Evolutionary conservation across 176 grass and related monocot species (phyloP).

Genomic region (Otatea glauca): DNA sequence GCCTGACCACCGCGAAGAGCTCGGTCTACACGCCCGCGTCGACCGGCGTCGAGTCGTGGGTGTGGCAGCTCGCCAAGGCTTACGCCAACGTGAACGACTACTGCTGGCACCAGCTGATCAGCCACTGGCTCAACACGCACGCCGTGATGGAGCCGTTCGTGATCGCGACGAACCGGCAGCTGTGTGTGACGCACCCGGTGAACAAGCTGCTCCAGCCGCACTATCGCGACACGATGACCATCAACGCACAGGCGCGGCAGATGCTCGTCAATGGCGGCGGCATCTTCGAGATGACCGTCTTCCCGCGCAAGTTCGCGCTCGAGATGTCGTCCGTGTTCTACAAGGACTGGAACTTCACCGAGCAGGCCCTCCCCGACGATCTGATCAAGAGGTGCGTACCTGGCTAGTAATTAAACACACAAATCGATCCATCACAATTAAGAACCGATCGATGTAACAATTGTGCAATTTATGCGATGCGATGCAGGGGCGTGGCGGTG

Average conservation of each 20-base stretch:
- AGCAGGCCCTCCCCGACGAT: conserved; percentile 54
- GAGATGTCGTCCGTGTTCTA: conserved; percentile 45
- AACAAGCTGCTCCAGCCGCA: conserved; percentile 58
- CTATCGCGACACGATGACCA: conserved; percentile 59
- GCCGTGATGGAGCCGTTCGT: conserved; percentile 53
- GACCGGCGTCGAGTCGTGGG: conserved; percentile 33
- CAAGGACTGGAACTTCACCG: conserved; percentile 54
- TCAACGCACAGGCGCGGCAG: conserved; percentile 51
- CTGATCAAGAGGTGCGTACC: conserved; percentile 38
- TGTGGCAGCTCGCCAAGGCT: conserved; percentile 56
- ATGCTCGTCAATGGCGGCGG: conserved; percentile 46
- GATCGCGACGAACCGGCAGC: conserved; percentile 55
- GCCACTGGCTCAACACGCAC: conserved; percentile 59
- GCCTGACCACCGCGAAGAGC: not conserved
- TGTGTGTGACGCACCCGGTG: conserved; percentile 49
- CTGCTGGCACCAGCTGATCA: no score
- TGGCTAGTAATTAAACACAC: not conserved
- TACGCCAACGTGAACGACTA: conserved; percentile 54
- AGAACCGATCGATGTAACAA: not conserved
- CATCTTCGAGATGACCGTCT: conserved; percentile 52
- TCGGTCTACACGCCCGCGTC: not conserved
- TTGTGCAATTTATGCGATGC: not conserved
- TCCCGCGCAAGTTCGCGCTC: conserved; percentile 44
- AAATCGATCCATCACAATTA: not conserved
- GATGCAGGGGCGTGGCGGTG: conserved; percentile 32